Conservation (phyloP, 345 rosid species). For the Dipteronia dyeriana region DNA sequence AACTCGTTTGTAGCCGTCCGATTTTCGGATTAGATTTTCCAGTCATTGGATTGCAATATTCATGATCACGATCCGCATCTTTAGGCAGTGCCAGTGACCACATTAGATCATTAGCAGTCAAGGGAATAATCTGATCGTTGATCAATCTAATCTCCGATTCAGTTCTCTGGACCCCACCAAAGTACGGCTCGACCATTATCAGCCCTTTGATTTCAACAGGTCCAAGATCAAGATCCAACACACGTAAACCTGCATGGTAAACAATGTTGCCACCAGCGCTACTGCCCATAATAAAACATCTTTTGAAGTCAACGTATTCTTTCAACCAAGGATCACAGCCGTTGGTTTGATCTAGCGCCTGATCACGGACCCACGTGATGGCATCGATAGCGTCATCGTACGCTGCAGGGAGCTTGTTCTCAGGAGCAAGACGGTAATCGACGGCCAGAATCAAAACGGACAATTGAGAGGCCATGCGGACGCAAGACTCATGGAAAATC, state of each 20-base stretch:
- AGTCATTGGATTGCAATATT: conserved; percentile 59
- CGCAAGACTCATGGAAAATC: conserved; percentile 57
- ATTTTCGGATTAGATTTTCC: conserved; percentile 41
- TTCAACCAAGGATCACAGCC: conserved; percentile 67
- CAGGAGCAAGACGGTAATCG: conserved; percentile 88
- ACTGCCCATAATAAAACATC: conserved; percentile 64
- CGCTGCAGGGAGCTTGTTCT: conserved; percentile 91
- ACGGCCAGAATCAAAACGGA: conserved; percentile 66
- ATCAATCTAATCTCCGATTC: conserved; percentile 52
- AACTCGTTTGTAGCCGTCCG: conserved; percentile 51
- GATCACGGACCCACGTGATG: conserved; percentile 65
- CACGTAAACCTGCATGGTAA: conserved; percentile 60
- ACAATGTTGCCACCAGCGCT: conserved; percentile 80
- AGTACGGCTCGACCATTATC: conserved; percentile 63
- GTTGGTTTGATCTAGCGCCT: conserved; percentile 36
- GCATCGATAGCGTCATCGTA: conserved; percentile 78
- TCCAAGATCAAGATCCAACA: conserved; percentile 40
- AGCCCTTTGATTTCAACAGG: conserved; percentile 68
- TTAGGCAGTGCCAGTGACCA: conserved; percentile 72
- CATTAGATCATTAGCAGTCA: conserved; percentile 51
- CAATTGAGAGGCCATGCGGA: conserved; percentile 40
- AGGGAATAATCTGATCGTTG: conserved; percentile 58
- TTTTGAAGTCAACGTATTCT: conserved; percentile 55
- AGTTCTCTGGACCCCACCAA: conserved; percentile 61
- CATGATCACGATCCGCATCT: conserved; percentile 74